phyloP scores from a whole-genome alignment of 768 basidiomycete species.

The Porphyrellus cyaneotinctus region DNA sequence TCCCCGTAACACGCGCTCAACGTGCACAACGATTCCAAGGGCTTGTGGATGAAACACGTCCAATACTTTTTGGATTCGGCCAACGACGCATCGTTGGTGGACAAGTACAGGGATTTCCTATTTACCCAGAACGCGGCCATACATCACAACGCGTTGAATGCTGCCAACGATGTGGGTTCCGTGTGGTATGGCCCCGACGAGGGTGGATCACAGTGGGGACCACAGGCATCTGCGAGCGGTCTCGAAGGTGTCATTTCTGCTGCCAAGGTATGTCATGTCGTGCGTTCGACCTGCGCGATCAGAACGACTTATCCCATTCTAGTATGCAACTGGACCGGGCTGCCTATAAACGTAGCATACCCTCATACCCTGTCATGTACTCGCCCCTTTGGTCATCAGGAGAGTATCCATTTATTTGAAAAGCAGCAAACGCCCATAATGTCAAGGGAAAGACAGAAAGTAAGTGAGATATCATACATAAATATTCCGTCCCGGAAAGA shows the following conservation, averaged over 20 bases:
- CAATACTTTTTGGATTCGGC: conserved; percentile 48
- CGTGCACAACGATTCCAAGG: background rate
- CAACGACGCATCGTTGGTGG: conserved; percentile 37
- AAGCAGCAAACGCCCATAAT: conserved; percentile 5
- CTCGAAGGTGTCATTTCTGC: conserved; percentile 29
- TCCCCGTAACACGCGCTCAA: background rate
- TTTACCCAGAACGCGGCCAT: conserved; percentile 41
- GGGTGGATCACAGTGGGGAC: conserved; percentile 28
- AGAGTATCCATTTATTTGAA: no score
- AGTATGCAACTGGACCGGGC: conserved; percentile 12
- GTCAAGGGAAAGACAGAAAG: conserved; percentile 2
- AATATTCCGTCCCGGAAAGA: conserved; percentile 22
- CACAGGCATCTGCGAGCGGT: conserved; percentile 29
- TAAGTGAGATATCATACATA: conserved; percentile 31
- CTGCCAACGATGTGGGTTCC: conserved; percentile 38
- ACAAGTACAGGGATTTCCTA: conserved; percentile 38
- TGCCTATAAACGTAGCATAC: background rate
- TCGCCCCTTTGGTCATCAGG: no score
- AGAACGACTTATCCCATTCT: background rate
- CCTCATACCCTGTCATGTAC: background rate
- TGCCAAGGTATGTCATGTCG: conserved; percentile 17
- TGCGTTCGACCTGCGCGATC: background rate
- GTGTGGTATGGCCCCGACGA: conserved; percentile 30
- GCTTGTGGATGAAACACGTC: conserved; percentile 51
- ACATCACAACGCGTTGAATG: conserved; percentile 34